Evolutionary conservation across 116 monocot genomes (phyloP).

Genomic region (Posidonia oceanica): DNA sequence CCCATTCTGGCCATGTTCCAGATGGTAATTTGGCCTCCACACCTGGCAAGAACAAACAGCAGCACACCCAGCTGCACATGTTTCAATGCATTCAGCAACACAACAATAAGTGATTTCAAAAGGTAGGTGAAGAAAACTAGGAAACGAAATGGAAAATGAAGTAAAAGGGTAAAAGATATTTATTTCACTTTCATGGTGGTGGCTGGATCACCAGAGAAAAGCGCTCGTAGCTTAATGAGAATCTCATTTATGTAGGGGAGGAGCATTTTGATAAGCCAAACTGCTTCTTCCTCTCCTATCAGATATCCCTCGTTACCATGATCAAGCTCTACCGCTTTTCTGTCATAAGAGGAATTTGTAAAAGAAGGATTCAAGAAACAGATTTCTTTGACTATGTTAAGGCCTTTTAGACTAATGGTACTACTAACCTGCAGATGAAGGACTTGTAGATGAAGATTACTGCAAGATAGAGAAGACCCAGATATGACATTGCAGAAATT

Average conservation of each 20-base stretch:
- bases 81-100: background rate
- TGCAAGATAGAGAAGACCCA: constrained; percentile 70
- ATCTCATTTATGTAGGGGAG: constrained; percentile 84
- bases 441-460: constrained; percentile 63
- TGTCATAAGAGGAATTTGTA: constrained; percentile 8
- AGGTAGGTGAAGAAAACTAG: background rate
- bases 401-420: background rate
- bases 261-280: constrained; percentile 35
- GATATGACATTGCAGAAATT: constrained; percentile 59
- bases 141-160: background rate
- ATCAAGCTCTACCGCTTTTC: constrained; percentile 31
- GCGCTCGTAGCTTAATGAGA: constrained; percentile 46
- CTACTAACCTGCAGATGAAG: constrained; percentile 48
- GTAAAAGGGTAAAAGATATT: background rate
- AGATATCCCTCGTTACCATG: constrained; percentile 14
- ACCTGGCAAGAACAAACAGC: constrained; percentile 75
- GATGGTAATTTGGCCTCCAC: constrained; percentile 65
- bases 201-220: constrained; percentile 82
- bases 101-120: background rate
- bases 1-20: constrained; percentile 78
- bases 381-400: background rate
- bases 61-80: constrained; percentile 60
- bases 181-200: constrained; percentile 73
- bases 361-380: background rate
- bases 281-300: constrained; percentile 80